Base-by-base conservation (phyloP, 2,329 filamentous ascomycete genomes). In the Raffaelea ambrosiae region DNA sequence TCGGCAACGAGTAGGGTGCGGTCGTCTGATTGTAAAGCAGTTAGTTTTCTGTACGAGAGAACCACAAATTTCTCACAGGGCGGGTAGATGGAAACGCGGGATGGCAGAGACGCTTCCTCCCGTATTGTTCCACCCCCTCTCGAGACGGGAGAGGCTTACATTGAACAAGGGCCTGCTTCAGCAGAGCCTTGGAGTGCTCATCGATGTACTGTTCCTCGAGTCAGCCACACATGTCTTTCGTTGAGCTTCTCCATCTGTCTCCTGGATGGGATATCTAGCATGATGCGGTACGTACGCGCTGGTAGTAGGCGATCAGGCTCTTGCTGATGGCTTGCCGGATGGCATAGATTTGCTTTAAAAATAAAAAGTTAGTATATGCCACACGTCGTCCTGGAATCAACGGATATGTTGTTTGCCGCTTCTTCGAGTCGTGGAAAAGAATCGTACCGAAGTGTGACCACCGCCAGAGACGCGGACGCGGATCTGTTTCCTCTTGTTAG, bases 131-230 rank as follows among this genome's bases (percentile, higher is more conserved):
- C 7, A 29, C 7, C 26, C 26, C 26, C 7, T 13, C 26, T 13
- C 26, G 26, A 13, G 26, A 29, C 26, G 7, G 26, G 26, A 38
- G 3, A 29, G 47, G 48, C 52, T 52, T 51, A 54, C 51, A 98
- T 72, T 89, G 83, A 66, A 91, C 87, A 62, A 98, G 84, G 61
- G 88, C 87, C 76, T 91, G 86, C 88, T 97, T 98, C 68, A 98
- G 83, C 76, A 89, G 81, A 84, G 97, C 96, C 87, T 98, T 98
- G 79, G 86, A 88, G 86, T 97, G 90, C 86, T 98, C 93, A 70
- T 98, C 93, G 74, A 97, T 88, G 78, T 84, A 98, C 83, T 98
- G 96, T 79, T 14, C 5, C 11, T 11, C 20, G n/a, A 19, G n/a
- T n/a, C n/a, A n/a, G n/a, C n/a, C n/a, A n/a, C n/a, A n/a, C n/a